Base-by-base conservation (phyloP, 129 eudicot genomes). In the Escallonia herrerae region DNA sequence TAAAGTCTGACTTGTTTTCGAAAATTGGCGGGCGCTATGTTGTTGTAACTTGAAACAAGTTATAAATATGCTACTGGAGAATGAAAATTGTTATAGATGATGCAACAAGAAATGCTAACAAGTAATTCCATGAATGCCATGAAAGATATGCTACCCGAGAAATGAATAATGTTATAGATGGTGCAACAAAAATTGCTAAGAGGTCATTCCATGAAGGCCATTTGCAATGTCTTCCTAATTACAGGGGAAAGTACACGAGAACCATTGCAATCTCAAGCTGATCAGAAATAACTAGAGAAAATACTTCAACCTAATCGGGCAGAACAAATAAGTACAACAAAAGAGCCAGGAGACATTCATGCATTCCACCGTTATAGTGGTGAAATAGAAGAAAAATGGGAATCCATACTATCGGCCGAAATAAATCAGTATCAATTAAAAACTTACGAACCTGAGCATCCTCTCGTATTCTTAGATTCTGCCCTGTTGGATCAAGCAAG, bases 401-500 rank as follows among this genome's bases (percentile, higher is more conserved):
- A 15, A 53, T 48, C 58, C 33, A 48, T 70, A 65, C 33, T 22
- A 22, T 22, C 33, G 1, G 67, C 63, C 72, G 6, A 58, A 52
- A 22, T 61, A 61, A 13, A 22, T 38, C 60, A 60, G 49, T 52
- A 58, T 58, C 53, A 6, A 54, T 47, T 42, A 56, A 12, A 41
- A 77, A 53, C 49, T 74, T 46, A 68, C 37, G 33, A 66, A 90
- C 97, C 95, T 87, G 97, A 62, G 79, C 63, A 79, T 90, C 97
- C 79, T 90, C 97, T 71, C 97, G 74, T 63, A 90, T 81, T 70
- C 90, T 76, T 50, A 90, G 76, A 69, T 91, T 91, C 75, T 91
- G 95, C 56, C 97, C 97, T 2, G 85, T 84, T 66, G 97, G 90
- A 84, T 91, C 69, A 70, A 91, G 94, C 94, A 91, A 82, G 80